Base-by-base conservation (phyloP, 805 yeast genomes). In the Clavispora carvajalis region DNA sequence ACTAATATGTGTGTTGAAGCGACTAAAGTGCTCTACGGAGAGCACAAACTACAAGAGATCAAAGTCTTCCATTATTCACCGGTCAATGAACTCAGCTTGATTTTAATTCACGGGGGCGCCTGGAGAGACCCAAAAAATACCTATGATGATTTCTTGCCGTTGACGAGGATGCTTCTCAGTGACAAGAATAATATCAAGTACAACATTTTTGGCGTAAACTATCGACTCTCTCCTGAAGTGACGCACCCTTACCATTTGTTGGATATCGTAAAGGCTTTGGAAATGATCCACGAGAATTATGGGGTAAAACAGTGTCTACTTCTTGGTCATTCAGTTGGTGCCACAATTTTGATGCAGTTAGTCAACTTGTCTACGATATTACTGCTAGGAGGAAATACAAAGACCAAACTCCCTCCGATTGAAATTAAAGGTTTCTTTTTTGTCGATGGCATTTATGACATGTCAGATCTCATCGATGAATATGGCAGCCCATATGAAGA, bases 61-160 rank as follows among this genome's bases (percentile, higher is more conserved):
- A 63, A 58, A 41, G 43, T 60, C 1, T 65, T 60, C 45, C 48
- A 52, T n/a, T 46, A 45, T 33, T 6, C 35, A 4, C 43, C 42
- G 2, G 43, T 36, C 13, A 36, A 36, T 16, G 40, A 54, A 2
- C 40, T 41, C 17, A 59, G 74, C 15, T 39, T 77, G 5, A 70
- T 85, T 1, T 80, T 79, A 49, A 72, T 87, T 29, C 96, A 87
- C 60, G 96, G 96, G 1, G 96, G 96, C 0, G 95, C 89, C 0
- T 87, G 95, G 95, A 69, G 86, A 45, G 95, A 84, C 53, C 76
- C 79, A 1, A 55, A 46, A 3, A 81, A 82, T 54, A 81, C 89
- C 0, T 71, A 63, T 21, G 59, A 70, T 29, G 91, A 83, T 51
- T 78, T 76, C 39, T 63, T 63, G 8, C 49, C 47, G 10, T 43